Percentiles rank a stretch among this genome's conserved stretches.
These are phyloP conservation scores for Monilinia aucupariae DNA, from an alignment of 2,329 filamentous ascomycete genomes.

Conservation along the genomic window DNA sequence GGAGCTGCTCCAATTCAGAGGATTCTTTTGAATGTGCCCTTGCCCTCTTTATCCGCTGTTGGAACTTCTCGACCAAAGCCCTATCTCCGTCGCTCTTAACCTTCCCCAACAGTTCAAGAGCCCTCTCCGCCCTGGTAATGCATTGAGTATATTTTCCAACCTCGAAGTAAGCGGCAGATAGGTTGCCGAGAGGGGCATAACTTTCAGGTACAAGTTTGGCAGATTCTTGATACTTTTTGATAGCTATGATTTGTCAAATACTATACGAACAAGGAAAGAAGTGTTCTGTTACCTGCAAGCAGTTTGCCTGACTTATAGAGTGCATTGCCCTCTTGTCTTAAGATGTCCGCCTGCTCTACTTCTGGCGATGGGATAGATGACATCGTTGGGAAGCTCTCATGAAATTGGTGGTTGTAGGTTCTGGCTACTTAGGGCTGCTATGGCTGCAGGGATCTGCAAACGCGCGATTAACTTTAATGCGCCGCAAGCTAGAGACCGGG, in stretches of 20 bases:
- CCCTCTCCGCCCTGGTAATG: constrained; percentile 1
- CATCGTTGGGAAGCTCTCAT: background rate
- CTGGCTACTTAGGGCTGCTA: too few species aligned
- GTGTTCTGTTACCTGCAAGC: background rate
- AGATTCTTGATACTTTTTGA: constrained; percentile 1
- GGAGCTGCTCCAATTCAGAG: background rate
- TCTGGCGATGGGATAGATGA: background rate
- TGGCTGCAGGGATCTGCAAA: background rate
- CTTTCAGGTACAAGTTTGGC: constrained; percentile 31
- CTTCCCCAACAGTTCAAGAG: constrained; percentile 9
- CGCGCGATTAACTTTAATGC: background rate
- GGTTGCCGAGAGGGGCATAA: constrained; percentile 21
- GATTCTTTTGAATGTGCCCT: background rate
- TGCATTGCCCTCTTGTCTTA: background rate
- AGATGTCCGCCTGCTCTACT: background rate
- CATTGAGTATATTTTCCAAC: constrained; percentile 11
- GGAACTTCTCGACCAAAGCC: background rate
- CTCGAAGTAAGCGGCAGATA: constrained; percentile 19
- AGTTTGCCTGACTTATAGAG: background rate
- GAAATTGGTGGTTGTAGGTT: background rate
- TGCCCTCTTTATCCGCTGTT: constrained; percentile 15
- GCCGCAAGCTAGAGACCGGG: background rate
- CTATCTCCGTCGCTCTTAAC: background rate
- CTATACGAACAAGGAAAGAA: background rate
- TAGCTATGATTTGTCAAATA: background rate